A percentile compares a stretch with the other conserved stretches of the same genome.
Conservation (phyloP, 192 early-diverging fungal species). For the Coemansia furcata region DNA sequence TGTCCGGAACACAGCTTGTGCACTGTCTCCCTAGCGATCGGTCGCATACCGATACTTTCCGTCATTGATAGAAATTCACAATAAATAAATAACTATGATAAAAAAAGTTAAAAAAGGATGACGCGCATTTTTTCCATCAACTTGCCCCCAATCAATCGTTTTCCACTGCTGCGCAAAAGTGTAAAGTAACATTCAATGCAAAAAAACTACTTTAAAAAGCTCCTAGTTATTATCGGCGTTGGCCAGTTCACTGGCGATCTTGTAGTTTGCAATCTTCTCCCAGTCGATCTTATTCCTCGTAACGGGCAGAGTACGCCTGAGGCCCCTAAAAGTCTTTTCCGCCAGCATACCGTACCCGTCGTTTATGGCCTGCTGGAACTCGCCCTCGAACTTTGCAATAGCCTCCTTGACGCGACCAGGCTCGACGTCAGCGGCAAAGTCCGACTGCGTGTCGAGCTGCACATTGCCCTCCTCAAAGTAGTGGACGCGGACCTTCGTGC, state of each 20-base stretch:
- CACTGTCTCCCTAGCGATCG: constrained; percentile 53
- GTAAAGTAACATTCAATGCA: constrained; percentile 1
- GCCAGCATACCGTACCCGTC: constrained; percentile 77
- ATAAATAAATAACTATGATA: background rate
- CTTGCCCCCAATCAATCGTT: background rate
- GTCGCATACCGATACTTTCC: constrained; percentile 6
- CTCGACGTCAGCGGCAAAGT: constrained; percentile 46
- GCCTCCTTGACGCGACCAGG: background rate
- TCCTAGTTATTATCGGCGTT: constrained; percentile 19
- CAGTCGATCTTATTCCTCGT: constrained; percentile 94
- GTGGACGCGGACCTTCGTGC: constrained; percentile 80
- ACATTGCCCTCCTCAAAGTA: constrained; percentile 99
- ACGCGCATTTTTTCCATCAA: background rate
- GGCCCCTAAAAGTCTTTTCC: constrained; percentile 85
- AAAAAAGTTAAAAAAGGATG: background rate
- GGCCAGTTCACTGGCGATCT: constrained; percentile 42
- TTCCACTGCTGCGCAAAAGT: background rate
- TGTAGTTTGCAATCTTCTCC: constrained; percentile 66
- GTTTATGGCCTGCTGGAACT: constrained; percentile 84
- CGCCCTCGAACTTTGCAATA: constrained; percentile 64
- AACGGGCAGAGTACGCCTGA: constrained; percentile 86
- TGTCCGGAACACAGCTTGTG: constrained; percentile 87
- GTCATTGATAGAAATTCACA: background rate
- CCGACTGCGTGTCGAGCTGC: constrained; percentile 82
- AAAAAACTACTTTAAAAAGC: background rate